phyloP scores from a whole-genome alignment of 78 protist species.

The Pelomyxa schiedti region DNA sequence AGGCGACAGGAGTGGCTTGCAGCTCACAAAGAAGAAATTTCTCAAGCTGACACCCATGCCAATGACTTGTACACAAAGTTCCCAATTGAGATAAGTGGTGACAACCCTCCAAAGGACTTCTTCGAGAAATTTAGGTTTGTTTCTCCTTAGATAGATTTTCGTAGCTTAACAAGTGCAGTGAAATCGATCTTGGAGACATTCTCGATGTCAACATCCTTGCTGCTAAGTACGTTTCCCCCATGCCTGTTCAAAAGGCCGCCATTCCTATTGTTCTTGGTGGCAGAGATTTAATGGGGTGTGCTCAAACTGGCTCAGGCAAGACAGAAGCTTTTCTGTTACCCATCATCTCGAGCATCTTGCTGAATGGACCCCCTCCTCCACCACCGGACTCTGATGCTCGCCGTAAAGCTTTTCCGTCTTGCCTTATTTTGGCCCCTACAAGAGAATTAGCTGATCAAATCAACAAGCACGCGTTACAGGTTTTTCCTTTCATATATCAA shows the following conservation, averaged over 20 bases:
- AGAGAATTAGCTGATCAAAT: conserved; percentile 96
- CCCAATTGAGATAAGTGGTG: not conserved
- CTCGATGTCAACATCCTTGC: conserved; percentile 25
- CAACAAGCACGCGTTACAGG: conserved; percentile 62
- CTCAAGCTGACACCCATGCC: not conserved
- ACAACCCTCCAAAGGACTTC: not conserved
- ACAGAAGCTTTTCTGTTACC: conserved; percentile 92
- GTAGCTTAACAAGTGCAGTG: conserved; percentile 19
- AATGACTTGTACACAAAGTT: not conserved
- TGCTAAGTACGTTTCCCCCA: conserved; percentile 75
- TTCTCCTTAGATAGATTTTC: not conserved
- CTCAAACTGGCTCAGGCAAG: conserved; percentile 97
- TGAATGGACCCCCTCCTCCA: conserved; percentile 33
- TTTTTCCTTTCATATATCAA: no score
- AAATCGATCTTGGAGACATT: conserved; percentile 34
- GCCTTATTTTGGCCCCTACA: conserved; percentile 95
- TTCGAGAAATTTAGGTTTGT: not conserved
- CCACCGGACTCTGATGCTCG: conserved; percentile 18
- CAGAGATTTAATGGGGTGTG: conserved; percentile 98
- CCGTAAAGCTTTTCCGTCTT: conserved; percentile 41
- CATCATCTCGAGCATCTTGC: conserved; percentile 39
- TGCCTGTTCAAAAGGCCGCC: conserved; percentile 94
- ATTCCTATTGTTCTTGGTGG: conserved; percentile 66
- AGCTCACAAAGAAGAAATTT: not conserved
- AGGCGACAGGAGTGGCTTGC: not conserved